Base-by-base conservation (phyloP, 2,329 filamentous ascomycete genomes). In the Hypoxylon sp. region DNA sequence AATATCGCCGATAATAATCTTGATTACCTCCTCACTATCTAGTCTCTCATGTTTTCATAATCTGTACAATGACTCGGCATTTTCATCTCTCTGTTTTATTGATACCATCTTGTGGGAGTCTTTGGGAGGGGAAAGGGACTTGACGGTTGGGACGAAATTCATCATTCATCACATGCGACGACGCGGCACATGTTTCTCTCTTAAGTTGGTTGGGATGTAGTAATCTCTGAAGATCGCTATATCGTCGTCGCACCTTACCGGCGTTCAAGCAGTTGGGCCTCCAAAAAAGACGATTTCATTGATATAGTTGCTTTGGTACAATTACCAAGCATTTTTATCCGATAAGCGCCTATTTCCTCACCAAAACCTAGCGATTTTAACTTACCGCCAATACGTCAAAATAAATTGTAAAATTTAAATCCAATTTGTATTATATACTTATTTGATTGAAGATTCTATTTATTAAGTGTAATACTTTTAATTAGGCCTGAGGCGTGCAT, bases 81-180 rank as follows among this genome's bases (percentile, higher is more conserved):
- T 65, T 62, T 56, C 49, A 59, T 56, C 52, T 62, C 54, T 52
- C n/a, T n/a, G n/a, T 37, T 8, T 58, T 56, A 58, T 68, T 68
- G 62, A 68, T 68, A 63, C 65, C 62, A 65, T 60, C 32, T 65
- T 41, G n/a, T 56, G 26, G 56, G 62, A 62, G 64, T 67, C 51
- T 53, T 34, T n/a, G 37, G 61, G 60, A 41, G 32, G 60, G 46
- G 32, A 7, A 41, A 20, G 8, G 39, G 50, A 50, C 55, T 5
- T 49, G 43, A 48, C 22, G 58, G 44, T 54, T 60, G 50, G 65
- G 59, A 58, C 44, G 48, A 17, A 50, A 26, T 26, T 26, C 24
- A 26, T 26, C n/a, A n/a, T 53, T 49, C n/a, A 55, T 58, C 30
- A 56, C 43, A 62, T 52, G 56, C 24, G 24, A 26, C 24, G 56